Evolutionary conservation across 106 monocot genomes (phyloP).

Genomic region (Amphibolis antarctica): DNA sequence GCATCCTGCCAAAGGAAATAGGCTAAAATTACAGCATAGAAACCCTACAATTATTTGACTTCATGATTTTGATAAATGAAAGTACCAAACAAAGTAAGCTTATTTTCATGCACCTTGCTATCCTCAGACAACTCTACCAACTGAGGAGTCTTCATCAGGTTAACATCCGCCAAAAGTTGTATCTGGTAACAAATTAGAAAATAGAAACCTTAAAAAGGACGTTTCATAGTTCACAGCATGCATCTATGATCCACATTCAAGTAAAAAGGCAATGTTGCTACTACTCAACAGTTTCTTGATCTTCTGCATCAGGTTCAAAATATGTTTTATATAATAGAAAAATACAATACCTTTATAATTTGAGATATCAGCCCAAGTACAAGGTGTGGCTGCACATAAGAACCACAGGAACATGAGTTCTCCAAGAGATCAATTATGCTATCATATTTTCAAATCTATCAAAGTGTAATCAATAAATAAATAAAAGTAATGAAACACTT

Average conservation of each 20-base stretch:
- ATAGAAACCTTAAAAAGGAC: not conserved
- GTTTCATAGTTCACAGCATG: too few species aligned
- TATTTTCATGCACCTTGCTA: constrained; percentile 10
- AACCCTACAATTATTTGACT: not conserved
- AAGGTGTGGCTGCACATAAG: constrained; percentile 22
- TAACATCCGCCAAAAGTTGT: constrained; percentile 28
- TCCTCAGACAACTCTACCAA: constrained; percentile 23
- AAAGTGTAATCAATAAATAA: too few species aligned
- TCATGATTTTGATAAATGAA: not conserved
- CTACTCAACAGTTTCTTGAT: not conserved
- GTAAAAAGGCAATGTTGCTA: not conserved
- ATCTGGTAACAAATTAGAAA: constrained; percentile 10
- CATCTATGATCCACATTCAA: not conserved
- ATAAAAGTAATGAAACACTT: too few species aligned
- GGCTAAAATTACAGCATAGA: too few species aligned
- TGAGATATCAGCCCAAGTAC: constrained; percentile 27
- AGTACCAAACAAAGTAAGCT: not conserved
- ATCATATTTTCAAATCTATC: too few species aligned
- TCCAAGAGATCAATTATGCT: too few species aligned
- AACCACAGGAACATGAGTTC: not conserved
- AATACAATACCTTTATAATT: constrained; percentile 23
- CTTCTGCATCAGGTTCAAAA: not conserved
- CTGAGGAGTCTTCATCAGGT: constrained; percentile 24
- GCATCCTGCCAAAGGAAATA: constrained; percentile 13
- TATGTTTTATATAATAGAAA: not conserved